Evolutionary conservation across 768 basidiomycete species (phyloP).

Genomic region (Podaxis carcinomalis): DNA sequence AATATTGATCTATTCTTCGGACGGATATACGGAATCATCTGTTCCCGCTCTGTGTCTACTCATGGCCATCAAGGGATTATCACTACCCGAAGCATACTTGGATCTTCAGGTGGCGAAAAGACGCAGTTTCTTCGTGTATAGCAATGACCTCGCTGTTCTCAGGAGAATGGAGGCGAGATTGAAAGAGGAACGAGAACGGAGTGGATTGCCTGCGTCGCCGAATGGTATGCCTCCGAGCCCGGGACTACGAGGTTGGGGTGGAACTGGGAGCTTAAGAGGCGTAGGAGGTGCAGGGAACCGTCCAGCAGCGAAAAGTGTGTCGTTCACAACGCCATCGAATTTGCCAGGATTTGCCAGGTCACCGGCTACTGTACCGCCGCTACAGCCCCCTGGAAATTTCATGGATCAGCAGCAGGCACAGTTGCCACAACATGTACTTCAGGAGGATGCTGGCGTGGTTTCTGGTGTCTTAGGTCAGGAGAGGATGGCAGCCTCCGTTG

Average conservation of each 20-base stretch:
- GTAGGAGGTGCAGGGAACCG: constrained; percentile 18
- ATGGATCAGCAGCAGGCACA: neutral
- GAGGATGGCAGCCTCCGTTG: constrained; percentile 1
- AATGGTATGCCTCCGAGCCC: constrained; percentile 14
- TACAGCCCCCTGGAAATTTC: constrained; percentile 2
- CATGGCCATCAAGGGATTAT: constrained; percentile 67
- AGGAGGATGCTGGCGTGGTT: neutral
- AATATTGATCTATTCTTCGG: constrained; percentile 75
- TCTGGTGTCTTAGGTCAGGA: neutral
- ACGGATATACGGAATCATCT: constrained; percentile 92
- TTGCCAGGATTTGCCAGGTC: constrained; percentile 11
- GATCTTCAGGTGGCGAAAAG: constrained; percentile 80
- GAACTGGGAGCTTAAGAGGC: constrained; percentile 18
- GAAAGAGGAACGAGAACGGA: constrained; percentile 36
- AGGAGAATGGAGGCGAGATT: constrained; percentile 58
- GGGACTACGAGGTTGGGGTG: neutral
- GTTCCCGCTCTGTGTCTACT: constrained; percentile 82
- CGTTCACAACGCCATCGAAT: constrained; percentile 33
- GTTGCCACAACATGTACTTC: neutral
- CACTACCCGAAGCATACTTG: constrained; percentile 87
- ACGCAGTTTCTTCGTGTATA: constrained; percentile 91
- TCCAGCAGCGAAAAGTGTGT: constrained; percentile 48
- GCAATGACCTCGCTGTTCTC: constrained; percentile 70
- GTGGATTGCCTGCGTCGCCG: neutral
- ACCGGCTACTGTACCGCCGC: constrained; percentile 11